phyloP scores from a whole-genome alignment of 208 protist species.

The Strigomonas culicis region DNA sequence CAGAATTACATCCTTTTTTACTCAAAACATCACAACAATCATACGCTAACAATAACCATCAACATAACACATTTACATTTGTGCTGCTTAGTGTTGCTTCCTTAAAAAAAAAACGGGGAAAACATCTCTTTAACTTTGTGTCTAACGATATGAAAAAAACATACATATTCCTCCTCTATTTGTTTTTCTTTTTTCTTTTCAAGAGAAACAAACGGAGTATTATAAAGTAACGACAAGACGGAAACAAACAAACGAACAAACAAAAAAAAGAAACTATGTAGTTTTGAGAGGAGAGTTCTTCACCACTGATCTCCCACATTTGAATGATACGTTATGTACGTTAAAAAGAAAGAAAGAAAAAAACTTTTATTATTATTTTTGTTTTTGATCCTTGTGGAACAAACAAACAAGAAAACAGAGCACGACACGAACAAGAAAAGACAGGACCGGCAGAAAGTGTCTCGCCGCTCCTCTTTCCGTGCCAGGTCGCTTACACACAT shows the following conservation, averaged over 20 bases:
- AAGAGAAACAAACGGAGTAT: background rate
- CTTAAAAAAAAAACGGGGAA: slow-evolving; percentile 1
- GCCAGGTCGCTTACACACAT: too few relatives aligned
- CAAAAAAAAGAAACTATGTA: slow-evolving; percentile 3
- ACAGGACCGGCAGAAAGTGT: background rate
- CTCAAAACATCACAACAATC: too few relatives aligned
- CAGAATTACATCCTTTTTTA: background rate
- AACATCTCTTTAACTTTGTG: background rate
- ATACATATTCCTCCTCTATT: background rate
- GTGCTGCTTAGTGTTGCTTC: background rate
- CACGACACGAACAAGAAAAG: background rate
- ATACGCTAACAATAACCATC: too few relatives aligned
- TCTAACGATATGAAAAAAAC: background rate
- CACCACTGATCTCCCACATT: too few relatives aligned
- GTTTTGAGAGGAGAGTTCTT: background rate
- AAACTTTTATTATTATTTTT: background rate
- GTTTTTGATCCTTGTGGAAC: too few relatives aligned
- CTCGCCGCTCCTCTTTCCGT: background rate
- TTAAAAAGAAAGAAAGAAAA: background rate
- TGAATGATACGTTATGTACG: background rate
- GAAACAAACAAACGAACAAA: background rate
- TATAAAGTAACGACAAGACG: background rate
- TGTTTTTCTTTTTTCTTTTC: background rate
- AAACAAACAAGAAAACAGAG: background rate
- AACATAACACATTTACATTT: too few relatives aligned